Evolutionary conservation across 345 rosid species (phyloP), one percentile per base, ranked within the genome.

Genomic region (Bruguiera parviflora): DNA sequence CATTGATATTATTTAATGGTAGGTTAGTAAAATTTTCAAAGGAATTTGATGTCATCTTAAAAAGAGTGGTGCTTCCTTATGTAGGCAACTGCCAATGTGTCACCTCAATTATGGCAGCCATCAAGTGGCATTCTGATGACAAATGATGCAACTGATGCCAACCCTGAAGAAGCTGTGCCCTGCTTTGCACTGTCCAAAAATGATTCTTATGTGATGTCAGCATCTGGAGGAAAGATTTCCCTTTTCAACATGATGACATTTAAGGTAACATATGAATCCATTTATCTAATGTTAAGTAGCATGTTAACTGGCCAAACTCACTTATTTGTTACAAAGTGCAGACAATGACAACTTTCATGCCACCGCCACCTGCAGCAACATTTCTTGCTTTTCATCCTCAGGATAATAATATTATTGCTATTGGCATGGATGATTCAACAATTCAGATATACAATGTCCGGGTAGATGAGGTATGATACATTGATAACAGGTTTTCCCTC

Each of bases 351-450:
- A 69, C 81, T 58, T 79, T 82, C 77, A 77, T 71, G 78, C 49
- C 83, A 53, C 70, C 84, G 6, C 78, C 84, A 47, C 84, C 88
- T 32, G 75, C 78, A 19, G 83, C 84, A 47, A 82, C 88, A 35
- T 77, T 19, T 74, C 81, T 86, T 68, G 82, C 90, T 46, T 81
- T 84, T 72, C 82, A 81, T 53, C 90, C 86, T 65, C 78, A 52
- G 63, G 85, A 86, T 63, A 84, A 84, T 63, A 86, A 84, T 70
- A 60, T 84, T 20, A 21, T 81, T 29, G 80, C 86, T 29, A 62
- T 82, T 28, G 84, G 91, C 76, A 78, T 82, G 84, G 83, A 75
- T 1, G 83, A 86, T 75, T 81, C 87, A 59, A 65, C 83, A 29
- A 62, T 84, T 37, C 33, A 58, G 33, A 76, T 84, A 28, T 80